Evolutionary conservation across 2,329 filamentous ascomycete species (phyloP).

Genomic region (Cytospora paraplurivora): DNA sequence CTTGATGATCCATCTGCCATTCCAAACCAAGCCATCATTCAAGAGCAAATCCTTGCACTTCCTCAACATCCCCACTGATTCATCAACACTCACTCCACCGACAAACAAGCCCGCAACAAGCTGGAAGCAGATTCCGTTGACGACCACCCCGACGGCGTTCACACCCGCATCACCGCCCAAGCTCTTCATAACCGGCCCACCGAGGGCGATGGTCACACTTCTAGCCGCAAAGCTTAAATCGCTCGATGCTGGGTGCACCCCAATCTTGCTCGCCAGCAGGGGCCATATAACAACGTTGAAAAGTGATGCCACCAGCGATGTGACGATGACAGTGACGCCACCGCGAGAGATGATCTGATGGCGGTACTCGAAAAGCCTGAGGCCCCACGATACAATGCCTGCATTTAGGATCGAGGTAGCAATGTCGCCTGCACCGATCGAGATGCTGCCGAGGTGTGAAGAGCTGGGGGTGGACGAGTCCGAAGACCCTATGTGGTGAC

Average conservation of each 20-base stretch:
- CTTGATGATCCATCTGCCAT: background rate
- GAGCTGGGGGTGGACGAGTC: conserved; percentile 24
- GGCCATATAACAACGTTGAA: conserved; percentile 49
- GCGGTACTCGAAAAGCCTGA: conserved; percentile 56
- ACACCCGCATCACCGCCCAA: conserved; percentile 49
- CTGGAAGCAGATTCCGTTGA: conserved; percentile 50
- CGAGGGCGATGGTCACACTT: conserved; percentile 53
- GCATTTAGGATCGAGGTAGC: conserved; percentile 53
- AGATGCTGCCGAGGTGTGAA: background rate
- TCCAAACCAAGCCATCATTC: background rate
- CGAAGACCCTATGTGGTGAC: conserved; percentile 30
- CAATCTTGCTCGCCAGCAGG: conserved; percentile 41
- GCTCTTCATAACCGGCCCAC: conserved; percentile 48
- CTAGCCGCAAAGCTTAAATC: conserved; percentile 52
- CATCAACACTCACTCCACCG: conserved; percentile 4
- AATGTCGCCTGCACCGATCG: conserved; percentile 49
- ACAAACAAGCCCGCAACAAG: conserved; percentile 39
- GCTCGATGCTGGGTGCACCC: conserved; percentile 38
- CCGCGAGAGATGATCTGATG: conserved; percentile 47
- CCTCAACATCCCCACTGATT: background rate
- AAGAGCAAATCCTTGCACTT: background rate
- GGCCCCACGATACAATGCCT: conserved; percentile 55
- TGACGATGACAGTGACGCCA: conserved; percentile 43
- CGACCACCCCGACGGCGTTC: conserved; percentile 54
- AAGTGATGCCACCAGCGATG: conserved; percentile 42